A percentile compares a stretch with the other conserved stretches of the same genome.
phyloP scores from a whole-genome alignment of 129 eudicot genomes.

The Lactuca sativa region DNA sequence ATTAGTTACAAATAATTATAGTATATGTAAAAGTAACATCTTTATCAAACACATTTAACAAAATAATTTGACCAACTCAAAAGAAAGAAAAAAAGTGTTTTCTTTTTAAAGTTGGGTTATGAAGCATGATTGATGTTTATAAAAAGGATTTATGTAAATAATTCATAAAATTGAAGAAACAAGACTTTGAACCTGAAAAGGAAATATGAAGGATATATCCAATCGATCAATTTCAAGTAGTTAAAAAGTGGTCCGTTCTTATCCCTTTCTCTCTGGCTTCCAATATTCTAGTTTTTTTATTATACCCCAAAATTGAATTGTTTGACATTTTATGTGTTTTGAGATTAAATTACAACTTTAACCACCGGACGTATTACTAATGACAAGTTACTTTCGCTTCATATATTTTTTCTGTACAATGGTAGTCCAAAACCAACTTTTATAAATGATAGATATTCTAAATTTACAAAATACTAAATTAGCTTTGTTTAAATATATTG shows the following conservation, averaged over 20 bases:
- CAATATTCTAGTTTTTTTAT: conserved; percentile 3
- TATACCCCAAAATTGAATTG: too few species aligned
- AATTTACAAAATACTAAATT: too few species aligned
- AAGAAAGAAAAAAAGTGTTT: not conserved
- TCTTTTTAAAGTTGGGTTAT: conserved; percentile 9
- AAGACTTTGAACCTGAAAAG: not conserved
- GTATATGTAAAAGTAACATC: not conserved
- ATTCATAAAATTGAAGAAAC: not conserved
- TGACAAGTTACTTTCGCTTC: too few species aligned
- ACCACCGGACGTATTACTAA: too few species aligned
- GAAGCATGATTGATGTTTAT: not conserved
- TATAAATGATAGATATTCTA: too few species aligned
- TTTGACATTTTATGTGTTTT: too few species aligned
- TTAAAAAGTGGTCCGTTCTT: conserved; percentile 3
- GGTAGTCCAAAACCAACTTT: too few species aligned
- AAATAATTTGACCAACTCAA: not conserved
- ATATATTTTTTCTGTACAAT: too few species aligned
- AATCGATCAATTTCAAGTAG: conserved; percentile 6
- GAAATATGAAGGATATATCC: not conserved
- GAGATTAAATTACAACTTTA: too few species aligned
- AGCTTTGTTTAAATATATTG: too few species aligned
- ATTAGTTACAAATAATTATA: not conserved
- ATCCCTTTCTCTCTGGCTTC: conserved; percentile 3
- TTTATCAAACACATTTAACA: not conserved
- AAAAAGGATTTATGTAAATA: not conserved